Evolutionary conservation across 768 basidiomycete species (phyloP), one percentile per base, ranked within the genome.

Genomic region (Lentinus tigrinus): DNA sequence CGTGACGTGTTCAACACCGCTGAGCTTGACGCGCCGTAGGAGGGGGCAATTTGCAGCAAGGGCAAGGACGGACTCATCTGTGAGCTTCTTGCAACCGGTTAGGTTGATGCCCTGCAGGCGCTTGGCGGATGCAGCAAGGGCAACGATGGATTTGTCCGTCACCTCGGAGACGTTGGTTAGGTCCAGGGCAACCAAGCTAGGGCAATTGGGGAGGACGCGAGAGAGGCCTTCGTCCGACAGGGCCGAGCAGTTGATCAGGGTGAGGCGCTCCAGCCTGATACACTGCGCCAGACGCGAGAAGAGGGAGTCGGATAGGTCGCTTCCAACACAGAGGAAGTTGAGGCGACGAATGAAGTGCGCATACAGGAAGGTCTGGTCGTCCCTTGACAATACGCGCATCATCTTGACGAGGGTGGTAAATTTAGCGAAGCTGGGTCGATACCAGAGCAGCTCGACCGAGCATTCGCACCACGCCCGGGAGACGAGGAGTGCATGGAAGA

Each of bases 401-500:
- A 98, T 88, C 73, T 87, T 86, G 68, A 86, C 79, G 53, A 97
- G 82, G 37, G 89, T 87, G 54, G 80, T 74, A 56, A 85, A 78
- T 57, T 83, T 84, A 24, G 84, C 77, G 69, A 98, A 85, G 52
- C 79, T 78, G 19, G 95, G 95, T 67, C 91, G 89, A 72, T 94
- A 89, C 95, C 95, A 99, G 23, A 98, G 80, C 21, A 98, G 81
- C 72, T 98, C 93, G 42, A 95, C 94, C 28, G 93, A 87, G 73
- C 94, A 97, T 69, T 95, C 89, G 79, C 94, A 98, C 95, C 96
- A 99, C 26, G 85, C 81, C 56, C 92, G 86, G 19, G 87, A 94
- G 26, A 98, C 95, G 56, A 88, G 85, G 59, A 95, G 80, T 39
- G 84, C 81, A 62, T 79, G 77, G 62, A 88, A 83, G 47, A 98